Percentiles rank a stretch among this genome's conserved stretches.
Evolutionary conservation across 2,329 filamentous ascomycete species (phyloP).

Genomic region (Didymella glomerata): DNA sequence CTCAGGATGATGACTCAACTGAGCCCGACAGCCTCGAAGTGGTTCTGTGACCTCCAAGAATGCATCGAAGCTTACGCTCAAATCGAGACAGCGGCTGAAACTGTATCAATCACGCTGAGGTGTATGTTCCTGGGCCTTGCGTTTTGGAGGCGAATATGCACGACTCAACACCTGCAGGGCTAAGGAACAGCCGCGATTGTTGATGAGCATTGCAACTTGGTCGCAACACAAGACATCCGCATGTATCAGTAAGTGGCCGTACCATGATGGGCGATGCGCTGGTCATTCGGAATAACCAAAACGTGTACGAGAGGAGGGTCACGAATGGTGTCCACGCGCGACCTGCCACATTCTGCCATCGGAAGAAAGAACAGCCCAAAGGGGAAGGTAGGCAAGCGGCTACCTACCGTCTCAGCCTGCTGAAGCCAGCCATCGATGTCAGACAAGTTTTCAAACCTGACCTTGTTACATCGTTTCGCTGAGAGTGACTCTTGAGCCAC

Average conservation of each 20-base stretch:
- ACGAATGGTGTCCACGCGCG: neutral
- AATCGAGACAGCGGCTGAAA: neutral
- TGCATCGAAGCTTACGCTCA: neutral
- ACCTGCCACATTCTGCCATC: neutral
- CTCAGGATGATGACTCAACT: neutral
- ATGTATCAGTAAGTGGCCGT: neutral
- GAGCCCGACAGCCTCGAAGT: neutral
- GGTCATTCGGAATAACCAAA: neutral
- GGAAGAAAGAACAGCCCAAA: neutral
- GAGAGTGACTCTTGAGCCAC: neutral
- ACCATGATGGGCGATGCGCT: neutral
- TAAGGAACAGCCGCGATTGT: neutral
- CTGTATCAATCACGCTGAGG: neutral
- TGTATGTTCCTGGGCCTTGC: no score
- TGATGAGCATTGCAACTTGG: neutral
- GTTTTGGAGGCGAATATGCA: no score
- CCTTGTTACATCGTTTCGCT: neutral
- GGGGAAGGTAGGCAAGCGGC: neutral
- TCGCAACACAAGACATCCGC: neutral
- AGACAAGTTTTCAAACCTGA: neutral
- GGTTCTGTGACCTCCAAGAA: neutral
- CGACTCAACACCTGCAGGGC: no score
- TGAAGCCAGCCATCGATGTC: neutral
- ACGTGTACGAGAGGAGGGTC: neutral
- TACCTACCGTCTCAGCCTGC: neutral